These are phyloP conservation scores for Xylaria venustula DNA, from an alignment of 495 filamentous ascomycete genomes.

Conservation along the genomic window DNA sequence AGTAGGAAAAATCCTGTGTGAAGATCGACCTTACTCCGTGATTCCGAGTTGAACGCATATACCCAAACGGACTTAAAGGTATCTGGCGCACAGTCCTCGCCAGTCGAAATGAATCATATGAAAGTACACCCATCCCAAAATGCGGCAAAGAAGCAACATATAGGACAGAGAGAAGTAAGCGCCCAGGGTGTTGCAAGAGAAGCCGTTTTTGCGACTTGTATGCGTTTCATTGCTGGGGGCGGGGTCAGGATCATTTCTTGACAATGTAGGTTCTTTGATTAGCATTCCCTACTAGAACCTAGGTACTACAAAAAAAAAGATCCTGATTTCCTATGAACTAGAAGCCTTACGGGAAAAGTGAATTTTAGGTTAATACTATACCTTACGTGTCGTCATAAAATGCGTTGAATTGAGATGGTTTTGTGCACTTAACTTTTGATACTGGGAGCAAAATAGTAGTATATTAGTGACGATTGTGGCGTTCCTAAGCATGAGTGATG, in stretches of 20 bases:
- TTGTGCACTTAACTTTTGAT: too few species aligned
- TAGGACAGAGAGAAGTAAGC: not conserved
- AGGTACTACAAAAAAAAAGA: constrained; percentile 10
- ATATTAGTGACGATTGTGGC: too few species aligned
- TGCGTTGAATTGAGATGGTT: too few species aligned
- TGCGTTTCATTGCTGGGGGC: constrained; percentile 1
- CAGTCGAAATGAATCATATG: not conserved
- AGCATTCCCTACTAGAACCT: not conserved
- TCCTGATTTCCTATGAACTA: not conserved
- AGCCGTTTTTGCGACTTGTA: constrained; percentile 2
- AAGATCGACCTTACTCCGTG: not conserved
- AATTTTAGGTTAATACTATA: too few species aligned
- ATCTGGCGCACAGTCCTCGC: not conserved
- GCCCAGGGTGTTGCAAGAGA: not conserved
- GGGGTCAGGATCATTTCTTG: constrained; percentile 1
- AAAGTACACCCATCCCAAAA: not conserved
- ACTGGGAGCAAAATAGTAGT: too few species aligned
- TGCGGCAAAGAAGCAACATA: not conserved
- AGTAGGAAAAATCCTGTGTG: not conserved
- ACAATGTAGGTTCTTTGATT: constrained; percentile 8
- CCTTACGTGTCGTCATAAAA: too few species aligned
- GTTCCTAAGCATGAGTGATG: too few species aligned
- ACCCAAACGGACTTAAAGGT: not conserved
- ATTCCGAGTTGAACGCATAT: not conserved
- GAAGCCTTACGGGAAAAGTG: not conserved